Percentiles rank a stretch among this genome's conserved stretches.
Conservation (phyloP, 345 rosid species). For the Aquilaria sinensis region DNA sequence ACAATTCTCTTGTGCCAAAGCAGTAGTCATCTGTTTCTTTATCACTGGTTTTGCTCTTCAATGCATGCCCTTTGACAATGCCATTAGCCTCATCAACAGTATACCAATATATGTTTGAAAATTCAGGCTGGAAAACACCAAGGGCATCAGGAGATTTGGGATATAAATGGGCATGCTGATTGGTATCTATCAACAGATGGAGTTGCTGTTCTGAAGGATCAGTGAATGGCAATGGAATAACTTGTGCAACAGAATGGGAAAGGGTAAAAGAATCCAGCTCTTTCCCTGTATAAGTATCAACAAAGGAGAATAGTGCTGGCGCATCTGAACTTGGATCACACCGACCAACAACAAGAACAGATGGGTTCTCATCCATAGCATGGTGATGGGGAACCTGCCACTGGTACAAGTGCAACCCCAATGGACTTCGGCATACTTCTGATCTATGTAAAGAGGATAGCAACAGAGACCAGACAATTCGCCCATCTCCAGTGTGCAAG, state of each 20-base stretch:
- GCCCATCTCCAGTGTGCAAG: conserved; percentile 96
- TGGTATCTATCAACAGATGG: conserved; percentile 71
- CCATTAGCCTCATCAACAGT: conserved; percentile 64
- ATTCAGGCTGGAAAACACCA: conserved; percentile 53
- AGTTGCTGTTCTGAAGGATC: conserved; percentile 89
- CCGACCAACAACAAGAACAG: conserved; percentile 79
- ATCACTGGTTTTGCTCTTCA: conserved; percentile 52
- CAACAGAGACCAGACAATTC: conserved; percentile 83
- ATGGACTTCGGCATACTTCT: conserved; percentile 50
- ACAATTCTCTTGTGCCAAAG: conserved; percentile 67
- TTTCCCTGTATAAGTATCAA: conserved; percentile 84
- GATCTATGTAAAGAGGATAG: conserved; percentile 55
- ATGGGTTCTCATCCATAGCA: conserved; percentile 92
- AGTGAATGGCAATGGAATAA: conserved; percentile 75
- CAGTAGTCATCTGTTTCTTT: conserved; percentile 65
- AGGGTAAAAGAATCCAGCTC: conserved; percentile 53
- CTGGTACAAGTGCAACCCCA: conserved; percentile 57
- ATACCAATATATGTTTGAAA: conserved; percentile 85
- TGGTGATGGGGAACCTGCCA: conserved; percentile 99
- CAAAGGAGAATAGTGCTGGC: conserved; percentile 66
- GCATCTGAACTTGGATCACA: conserved; percentile 54
- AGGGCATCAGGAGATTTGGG: conserved; percentile 76
- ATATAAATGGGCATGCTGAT: conserved; percentile 65
- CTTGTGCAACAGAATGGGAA: conserved; percentile 68
- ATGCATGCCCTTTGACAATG: conserved; percentile 70